Evolutionary conservation across 495 filamentous ascomycete species (phyloP), one percentile per base, ranked within the genome.

Genomic region (Rhizodiscina lignyota): DNA sequence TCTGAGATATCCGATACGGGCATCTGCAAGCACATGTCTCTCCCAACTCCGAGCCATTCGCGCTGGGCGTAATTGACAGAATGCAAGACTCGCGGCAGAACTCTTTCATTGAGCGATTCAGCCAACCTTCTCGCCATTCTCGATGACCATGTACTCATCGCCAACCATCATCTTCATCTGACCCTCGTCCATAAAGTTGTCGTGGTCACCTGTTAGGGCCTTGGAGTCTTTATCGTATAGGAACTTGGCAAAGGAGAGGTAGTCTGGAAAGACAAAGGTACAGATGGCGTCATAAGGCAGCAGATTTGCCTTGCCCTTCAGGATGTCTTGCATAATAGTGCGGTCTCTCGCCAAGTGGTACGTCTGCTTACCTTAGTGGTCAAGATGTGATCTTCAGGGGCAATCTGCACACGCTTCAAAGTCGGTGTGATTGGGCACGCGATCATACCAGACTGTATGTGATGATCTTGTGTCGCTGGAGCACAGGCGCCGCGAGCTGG

Each of bases 91-190:
- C n/a, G n/a, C n/a, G n/a, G n/a, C n/a, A n/a, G n/a, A n/a, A n/a
- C n/a, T n/a, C n/a, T n/a, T n/a, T n/a, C n/a, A n/a, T n/a, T n/a
- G n/a, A n/a, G n/a, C n/a, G n/a, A n/a, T 16, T 48, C 39, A 46
- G 13, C 37, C 40, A 10, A 58, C 43, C 33, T 43, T 51, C 46
- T 54, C 38, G 2, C 55, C 52, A 19, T 57, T 42, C 19, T 58
- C 51, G 27, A 60, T 52, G n/a, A 59, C 37, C 48, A 60, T 45
- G 33, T 57, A 60, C 37, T 60, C 57, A 37, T 60, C 57, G 4
- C 57, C 53, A 31, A 59, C 57, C 55, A 60, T 59, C 53, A 55
- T 58, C 35, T 47, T 50, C 57, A 60, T 59, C 47, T 59, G 53
- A 15, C 37, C 41, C 38, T 55, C 55, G 26, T 53, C 53, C 55